Evolutionary conservation across 2,329 filamentous ascomycete species (phyloP), one percentile per base, ranked within the genome.

Genomic region (Neofusicoccum umdonicola): DNA sequence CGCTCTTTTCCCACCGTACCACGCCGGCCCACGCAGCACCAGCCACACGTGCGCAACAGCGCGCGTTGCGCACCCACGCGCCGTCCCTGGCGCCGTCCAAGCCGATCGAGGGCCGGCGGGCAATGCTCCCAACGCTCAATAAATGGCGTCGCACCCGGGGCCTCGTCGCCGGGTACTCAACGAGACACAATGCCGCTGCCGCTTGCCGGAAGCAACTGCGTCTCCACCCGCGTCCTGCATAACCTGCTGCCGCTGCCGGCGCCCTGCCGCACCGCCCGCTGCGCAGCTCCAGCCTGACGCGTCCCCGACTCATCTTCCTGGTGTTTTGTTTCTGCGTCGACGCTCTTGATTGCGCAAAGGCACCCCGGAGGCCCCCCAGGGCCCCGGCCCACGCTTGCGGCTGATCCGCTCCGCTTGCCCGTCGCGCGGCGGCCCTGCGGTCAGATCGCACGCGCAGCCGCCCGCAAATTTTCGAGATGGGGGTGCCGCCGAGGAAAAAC

Each of bases 361-460:
- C 11, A 39, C 37, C 9, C 13, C 3, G 37, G 11, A 1, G 37
- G 9, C 11, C 37, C 35, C 9, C 56, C 56, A 47, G 27, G 41
- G 5, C 19, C 41, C 54, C 41, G 17, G 41, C 19, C 48, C 47
- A 34, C 56, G 60, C 60, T 52, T 62, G 60, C 48, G 61, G 61
- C 48, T 63, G 48, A 63, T 54, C 61, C 60, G 50, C 60, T 62
- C 60, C 60, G 60, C 41, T 27, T 51, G 48, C 60, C 60, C 60
- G 60, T 63, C 41, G 47, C 31, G 41, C 54, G 54, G 54, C 54
- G 54, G 54, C 39, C 54, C 54, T 58, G 54, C 41, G 56, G 56
- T 60, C 56, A 47, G 56, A 60, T 60, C 56, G 56, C 56, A 47
- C 17, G 56, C 17, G 56, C 41, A 60, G 56, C 56, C 56, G 56